Evolutionary conservation across 2,329 filamentous ascomycete species (phyloP).

Genomic region (Sporothrix brunneoviolacea): DNA sequence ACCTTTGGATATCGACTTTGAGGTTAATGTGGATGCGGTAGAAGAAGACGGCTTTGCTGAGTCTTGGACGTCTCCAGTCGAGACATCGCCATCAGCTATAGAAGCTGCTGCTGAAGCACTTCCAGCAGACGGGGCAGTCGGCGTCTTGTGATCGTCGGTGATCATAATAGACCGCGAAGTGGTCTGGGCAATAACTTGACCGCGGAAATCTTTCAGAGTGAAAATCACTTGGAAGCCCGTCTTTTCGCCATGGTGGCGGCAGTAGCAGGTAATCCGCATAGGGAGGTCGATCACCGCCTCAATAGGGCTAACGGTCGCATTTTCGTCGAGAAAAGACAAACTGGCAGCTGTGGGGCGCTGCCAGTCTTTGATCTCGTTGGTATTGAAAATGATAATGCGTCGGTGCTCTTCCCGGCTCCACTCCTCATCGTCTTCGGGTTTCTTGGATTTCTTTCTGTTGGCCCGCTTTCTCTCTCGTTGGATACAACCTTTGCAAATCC

Average conservation of each 20-base stretch:
- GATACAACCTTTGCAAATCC: constrained; percentile 88
- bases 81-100: constrained; percentile 12
- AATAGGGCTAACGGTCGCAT: too few relatives aligned
- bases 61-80: constrained; percentile 10
- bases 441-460: constrained; percentile 86
- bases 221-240: constrained; percentile 89
- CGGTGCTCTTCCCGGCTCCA: constrained; percentile 77
- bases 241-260: constrained; percentile 91
- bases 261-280: constrained; percentile 97
- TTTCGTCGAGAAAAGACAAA: constrained; percentile 12
- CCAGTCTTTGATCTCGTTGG: constrained; percentile 80
- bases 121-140: constrained; percentile 18
- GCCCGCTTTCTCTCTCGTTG: constrained; percentile 85
- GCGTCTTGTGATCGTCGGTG: constrained; percentile 95
- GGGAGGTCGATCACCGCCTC: constrained; percentile 75
- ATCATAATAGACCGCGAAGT: constrained; percentile 91
- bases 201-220: constrained; percentile 77
- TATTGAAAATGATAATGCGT: constrained; percentile 87
- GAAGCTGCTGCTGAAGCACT: constrained; percentile 10
- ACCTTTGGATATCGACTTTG: constrained; percentile 24
- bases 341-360: constrained; percentile 45
- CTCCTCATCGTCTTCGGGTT: constrained; percentile 82
- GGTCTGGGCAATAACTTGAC: constrained; percentile 72
- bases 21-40: constrained; percentile 11
- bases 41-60: constrained; percentile 1